Evolutionary conservation across 2,329 filamentous ascomycete species (phyloP).

Genomic region (Pleomassaria siparia): DNA sequence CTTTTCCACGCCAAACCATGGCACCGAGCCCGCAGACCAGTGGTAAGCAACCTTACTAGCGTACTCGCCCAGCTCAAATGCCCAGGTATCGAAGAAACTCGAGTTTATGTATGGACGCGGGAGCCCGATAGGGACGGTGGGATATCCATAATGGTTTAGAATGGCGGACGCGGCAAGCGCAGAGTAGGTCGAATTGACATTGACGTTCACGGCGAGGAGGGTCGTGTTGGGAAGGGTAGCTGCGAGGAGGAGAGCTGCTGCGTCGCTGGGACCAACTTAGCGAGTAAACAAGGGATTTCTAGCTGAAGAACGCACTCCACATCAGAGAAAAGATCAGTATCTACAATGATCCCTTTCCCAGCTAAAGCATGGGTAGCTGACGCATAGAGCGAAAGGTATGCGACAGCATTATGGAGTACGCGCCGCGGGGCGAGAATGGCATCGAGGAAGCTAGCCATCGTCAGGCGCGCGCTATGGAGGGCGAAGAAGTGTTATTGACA

Average conservation of each 20-base stretch:
- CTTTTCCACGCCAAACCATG: slow-evolving; percentile 38
- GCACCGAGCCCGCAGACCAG: slow-evolving; percentile 43
- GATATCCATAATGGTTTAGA: slow-evolving; percentile 46
- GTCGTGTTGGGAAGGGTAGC: slow-evolving; percentile 41
- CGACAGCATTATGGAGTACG: neutral
- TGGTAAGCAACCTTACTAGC: slow-evolving; percentile 50
- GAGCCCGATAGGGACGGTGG: slow-evolving; percentile 43
- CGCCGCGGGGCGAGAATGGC: slow-evolving; percentile 1
- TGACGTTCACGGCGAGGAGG: slow-evolving; percentile 48
- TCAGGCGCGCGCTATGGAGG: slow-evolving; percentile 1
- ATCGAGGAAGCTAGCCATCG: slow-evolving; percentile 2
- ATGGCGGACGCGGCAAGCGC: slow-evolving; percentile 42
- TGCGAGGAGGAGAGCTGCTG: slow-evolving; percentile 46
- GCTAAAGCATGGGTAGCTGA: neutral
- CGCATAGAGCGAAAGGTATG: slow-evolving; percentile 1
- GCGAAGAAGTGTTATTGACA: neutral
- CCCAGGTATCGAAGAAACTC: slow-evolving; percentile 49
- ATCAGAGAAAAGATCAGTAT: slow-evolving; percentile 53
- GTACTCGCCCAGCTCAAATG: slow-evolving; percentile 48
- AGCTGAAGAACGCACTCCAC: slow-evolving; percentile 42
- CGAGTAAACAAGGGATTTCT: neutral
- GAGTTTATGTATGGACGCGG: slow-evolving; percentile 45
- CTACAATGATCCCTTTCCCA: slow-evolving; percentile 47
- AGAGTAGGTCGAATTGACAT: slow-evolving; percentile 47
- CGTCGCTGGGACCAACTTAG: slow-evolving; percentile 43